Percentiles rank a stretch among this genome's conserved stretches.
These are phyloP conservation scores for Pyronema omphalodes DNA, from an alignment of 495 filamentous ascomycete genomes.

Conservation along the genomic window DNA sequence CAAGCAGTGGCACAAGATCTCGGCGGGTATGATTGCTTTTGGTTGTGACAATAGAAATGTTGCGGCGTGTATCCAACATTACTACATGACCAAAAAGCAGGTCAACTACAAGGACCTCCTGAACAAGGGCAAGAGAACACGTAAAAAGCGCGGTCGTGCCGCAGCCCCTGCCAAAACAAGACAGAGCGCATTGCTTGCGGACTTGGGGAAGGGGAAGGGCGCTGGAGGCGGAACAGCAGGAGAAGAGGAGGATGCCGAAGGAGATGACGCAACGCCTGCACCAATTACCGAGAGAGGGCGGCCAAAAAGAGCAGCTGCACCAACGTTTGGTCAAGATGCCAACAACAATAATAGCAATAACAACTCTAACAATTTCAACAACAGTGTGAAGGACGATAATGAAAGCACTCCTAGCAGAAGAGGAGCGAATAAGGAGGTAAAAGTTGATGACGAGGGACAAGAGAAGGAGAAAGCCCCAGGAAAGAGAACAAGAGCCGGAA, in stretches of 20 bases:
- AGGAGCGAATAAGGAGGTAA: slow-evolving; percentile 9
- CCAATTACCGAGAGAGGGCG: slow-evolving; percentile 50
- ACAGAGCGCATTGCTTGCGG: slow-evolving; percentile 57
- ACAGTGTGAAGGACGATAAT: slow-evolving; percentile 8
- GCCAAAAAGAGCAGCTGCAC: slow-evolving; percentile 50
- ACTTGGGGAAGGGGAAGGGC: slow-evolving; percentile 37
- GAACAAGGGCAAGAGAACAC: slow-evolving; percentile 48
- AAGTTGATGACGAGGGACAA: slow-evolving; percentile 28
- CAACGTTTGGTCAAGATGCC: slow-evolving; percentile 43
- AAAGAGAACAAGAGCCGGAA: slow-evolving; percentile 26
- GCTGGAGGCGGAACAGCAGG: slow-evolving; percentile 29
- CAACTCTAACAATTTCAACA: slow-evolving; percentile 5
- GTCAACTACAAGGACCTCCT: slow-evolving; percentile 73
- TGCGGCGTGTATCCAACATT: slow-evolving; percentile 80
- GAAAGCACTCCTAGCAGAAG: slow-evolving; percentile 6
- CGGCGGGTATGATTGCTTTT: slow-evolving; percentile 43
- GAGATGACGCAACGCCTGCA: slow-evolving; percentile 32
- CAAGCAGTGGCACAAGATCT: slow-evolving; percentile 85
- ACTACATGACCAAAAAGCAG: slow-evolving; percentile 81
- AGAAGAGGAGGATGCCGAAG: slow-evolving; percentile 34
- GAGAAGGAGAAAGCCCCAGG: slow-evolving; percentile 35
- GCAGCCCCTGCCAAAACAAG: slow-evolving; percentile 39
- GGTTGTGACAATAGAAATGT: slow-evolving; percentile 52
- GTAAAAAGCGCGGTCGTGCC: slow-evolving; percentile 31
- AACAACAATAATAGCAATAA: slow-evolving; percentile 11